Conservation (phyloP, 176 grass and related monocot species). For the Pontederia crassipes region DNA sequence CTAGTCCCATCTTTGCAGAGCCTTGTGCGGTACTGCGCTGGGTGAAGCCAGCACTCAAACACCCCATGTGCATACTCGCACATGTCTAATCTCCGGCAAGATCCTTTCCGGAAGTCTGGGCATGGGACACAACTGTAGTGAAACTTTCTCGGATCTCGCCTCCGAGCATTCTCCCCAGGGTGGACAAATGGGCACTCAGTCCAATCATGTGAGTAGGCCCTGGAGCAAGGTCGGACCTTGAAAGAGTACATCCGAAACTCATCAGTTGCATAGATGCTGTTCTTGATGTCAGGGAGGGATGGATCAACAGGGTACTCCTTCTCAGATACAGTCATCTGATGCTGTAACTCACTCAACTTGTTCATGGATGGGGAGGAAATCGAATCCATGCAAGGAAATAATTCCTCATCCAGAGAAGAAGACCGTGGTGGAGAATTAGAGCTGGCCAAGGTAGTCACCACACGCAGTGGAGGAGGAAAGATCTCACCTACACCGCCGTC, state of each 20-base stretch:
- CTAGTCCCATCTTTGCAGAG: conserved; percentile 58
- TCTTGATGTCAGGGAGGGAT: conserved; percentile 86
- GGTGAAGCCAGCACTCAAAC: conserved; percentile 88
- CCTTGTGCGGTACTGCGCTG: conserved; percentile 65
- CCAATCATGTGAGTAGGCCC: conserved; percentile 98
- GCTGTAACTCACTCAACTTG: conserved; percentile 23
- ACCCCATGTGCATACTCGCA: conserved; percentile 86
- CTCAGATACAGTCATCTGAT: conserved; percentile 17
- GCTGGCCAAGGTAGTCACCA: conserved; percentile 24
- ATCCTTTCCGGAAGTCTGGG: conserved; percentile 87
- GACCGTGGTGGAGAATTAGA: conserved; percentile 22
- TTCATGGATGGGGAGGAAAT: conserved; percentile 18
- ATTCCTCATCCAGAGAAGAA: conserved; percentile 6
- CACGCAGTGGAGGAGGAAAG: conserved; percentile 11
- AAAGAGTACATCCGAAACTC: conserved; percentile 97
- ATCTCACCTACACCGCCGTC: background rate
- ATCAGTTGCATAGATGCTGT: conserved; percentile 75
- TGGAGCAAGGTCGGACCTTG: conserved; percentile 95
- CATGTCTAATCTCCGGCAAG: conserved; percentile 56
- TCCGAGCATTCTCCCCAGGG: conserved; percentile 90
- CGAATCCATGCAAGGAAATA: conserved; percentile 8
- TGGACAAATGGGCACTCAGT: conserved; percentile 98
- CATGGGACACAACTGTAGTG: conserved; percentile 93
- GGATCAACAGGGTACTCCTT: conserved; percentile 85
- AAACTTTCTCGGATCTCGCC: conserved; percentile 82